Base-by-base conservation (phyloP, 495 filamentous ascomycete species). In the Neurospora sp. region DNA sequence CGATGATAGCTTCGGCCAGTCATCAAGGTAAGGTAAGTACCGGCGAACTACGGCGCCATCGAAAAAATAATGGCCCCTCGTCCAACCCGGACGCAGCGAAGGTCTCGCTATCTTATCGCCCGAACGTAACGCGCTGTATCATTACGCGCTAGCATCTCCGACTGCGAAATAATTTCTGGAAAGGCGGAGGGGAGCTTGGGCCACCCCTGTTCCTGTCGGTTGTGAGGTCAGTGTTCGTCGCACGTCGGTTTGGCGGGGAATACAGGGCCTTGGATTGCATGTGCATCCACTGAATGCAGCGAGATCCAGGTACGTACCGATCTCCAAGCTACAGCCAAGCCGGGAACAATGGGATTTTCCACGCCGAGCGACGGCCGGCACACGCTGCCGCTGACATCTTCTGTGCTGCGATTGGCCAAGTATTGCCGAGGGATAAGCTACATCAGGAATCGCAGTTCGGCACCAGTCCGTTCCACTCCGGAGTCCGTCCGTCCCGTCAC, bases 151-250 rank as follows among this genome's bases (percentile, higher is more conserved):
- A 72, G 27, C 71, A 27, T 49, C 70, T 49, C 44, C 23, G n/a
- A 62, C 54, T 62, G 54, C 12, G 12, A 72, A 72, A 72, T 38
- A 39, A 66, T 69, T 72, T 72, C 42, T 37, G 71, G 39, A 20
- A 31, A 12, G 23, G 31, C 71, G 35, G 44, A 46, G n/a, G 18
- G 44, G 71, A 72, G 71, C 71, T 72, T 72, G 71, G 71, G 38
- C 71, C 71, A 72, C 31, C 23, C 54, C 42, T 31, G 42, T 69
- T 35, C n/a, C n/a, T 35, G 16, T 18, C 31, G 39, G 35, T 8
- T 14, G 39, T 39, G 70, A 71, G 40, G 23, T 27, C 41, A 46
- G 70, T 71, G 41, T 72, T 44, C 70, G 46, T 49, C 40, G 23
- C 70, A 44, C 70, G 39, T 41, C 70, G 70, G 37, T 71, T 71